Conservation (phyloP, 805 yeast species). For the Clavispora vitiphila region DNA sequence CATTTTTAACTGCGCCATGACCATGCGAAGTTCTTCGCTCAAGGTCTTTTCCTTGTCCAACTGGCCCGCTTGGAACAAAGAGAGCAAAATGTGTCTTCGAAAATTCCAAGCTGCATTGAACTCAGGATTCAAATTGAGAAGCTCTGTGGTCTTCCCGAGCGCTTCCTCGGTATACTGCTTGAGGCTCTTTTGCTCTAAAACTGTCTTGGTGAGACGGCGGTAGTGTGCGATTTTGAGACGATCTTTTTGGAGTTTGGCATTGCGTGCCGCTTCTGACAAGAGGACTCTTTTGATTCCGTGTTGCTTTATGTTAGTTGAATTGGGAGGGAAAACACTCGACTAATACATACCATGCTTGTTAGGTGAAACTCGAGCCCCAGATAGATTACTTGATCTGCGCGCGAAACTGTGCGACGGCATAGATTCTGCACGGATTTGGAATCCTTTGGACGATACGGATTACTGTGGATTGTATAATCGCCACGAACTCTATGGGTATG, state of each 20-base stretch:
- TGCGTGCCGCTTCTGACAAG: slow-evolving; percentile 51
- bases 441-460: no score
- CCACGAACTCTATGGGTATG: no score
- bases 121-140: slow-evolving; percentile 75
- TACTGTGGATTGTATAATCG: no score
- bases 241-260: slow-evolving; percentile 53
- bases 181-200: slow-evolving; percentile 30
- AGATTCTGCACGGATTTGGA: no score
- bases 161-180: slow-evolving; percentile 24
- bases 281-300: slow-evolving; percentile 68
- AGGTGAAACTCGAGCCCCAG: background rate
- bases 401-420: no score
- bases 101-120: slow-evolving; percentile 87
- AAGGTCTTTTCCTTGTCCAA: slow-evolving; percentile 20
- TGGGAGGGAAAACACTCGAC: no score
- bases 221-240: slow-evolving; percentile 55
- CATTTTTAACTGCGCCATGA: slow-evolving; percentile 51
- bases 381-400: background rate
- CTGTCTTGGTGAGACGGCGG: slow-evolving; percentile 37
- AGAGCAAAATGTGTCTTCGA: slow-evolving; percentile 63
- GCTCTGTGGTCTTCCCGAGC: slow-evolving; percentile 49
- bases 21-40: slow-evolving; percentile 56
- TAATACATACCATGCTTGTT: slow-evolving; percentile 6
- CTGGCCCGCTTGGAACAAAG: slow-evolving; percentile 18
- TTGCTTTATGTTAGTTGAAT: slow-evolving; percentile 29